Percentiles rank a stretch among this genome's conserved stretches.
Conservation (phyloP, 768 basidiomycete species). For the Lactarius tabidus region DNA sequence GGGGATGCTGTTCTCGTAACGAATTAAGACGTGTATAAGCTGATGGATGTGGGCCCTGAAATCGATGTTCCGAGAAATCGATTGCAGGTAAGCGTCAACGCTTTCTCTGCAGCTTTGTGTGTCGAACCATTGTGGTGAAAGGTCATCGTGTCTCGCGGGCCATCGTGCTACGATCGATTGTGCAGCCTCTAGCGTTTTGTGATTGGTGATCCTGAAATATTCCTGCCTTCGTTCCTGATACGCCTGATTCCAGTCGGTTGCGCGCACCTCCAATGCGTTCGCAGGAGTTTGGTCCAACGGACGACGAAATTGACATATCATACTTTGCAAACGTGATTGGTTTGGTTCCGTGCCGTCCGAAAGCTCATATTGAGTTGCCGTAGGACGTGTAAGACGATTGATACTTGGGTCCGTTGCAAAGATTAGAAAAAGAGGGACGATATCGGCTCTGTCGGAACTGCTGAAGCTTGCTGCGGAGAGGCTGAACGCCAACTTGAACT, state of each 20-base stretch:
- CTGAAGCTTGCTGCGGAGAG: slow-evolving; percentile 2
- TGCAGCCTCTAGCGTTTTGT: neutral
- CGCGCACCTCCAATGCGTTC: neutral
- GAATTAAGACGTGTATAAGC: neutral
- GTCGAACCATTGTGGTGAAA: slow-evolving; percentile 2
- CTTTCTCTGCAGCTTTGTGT: neutral
- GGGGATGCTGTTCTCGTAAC: neutral
- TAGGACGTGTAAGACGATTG: neutral
- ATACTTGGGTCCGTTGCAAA: neutral
- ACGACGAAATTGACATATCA: neutral
- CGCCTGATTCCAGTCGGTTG: neutral
- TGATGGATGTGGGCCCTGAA: neutral
- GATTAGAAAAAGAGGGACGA: neutral
- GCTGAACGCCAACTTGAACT: neutral
- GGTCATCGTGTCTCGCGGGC: neutral
- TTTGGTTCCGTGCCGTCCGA: neutral
- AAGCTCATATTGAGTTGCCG: neutral
- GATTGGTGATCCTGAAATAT: neutral
- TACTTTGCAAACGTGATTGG: neutral
- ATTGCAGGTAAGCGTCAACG: neutral
- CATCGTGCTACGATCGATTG: neutral
- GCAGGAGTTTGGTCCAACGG: neutral
- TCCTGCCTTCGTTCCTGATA: neutral
- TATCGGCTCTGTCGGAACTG: neutral
- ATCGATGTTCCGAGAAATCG: neutral